Evolutionary conservation across 805 yeast species (phyloP).

Genomic region (Suhomyces pyralidae): DNA sequence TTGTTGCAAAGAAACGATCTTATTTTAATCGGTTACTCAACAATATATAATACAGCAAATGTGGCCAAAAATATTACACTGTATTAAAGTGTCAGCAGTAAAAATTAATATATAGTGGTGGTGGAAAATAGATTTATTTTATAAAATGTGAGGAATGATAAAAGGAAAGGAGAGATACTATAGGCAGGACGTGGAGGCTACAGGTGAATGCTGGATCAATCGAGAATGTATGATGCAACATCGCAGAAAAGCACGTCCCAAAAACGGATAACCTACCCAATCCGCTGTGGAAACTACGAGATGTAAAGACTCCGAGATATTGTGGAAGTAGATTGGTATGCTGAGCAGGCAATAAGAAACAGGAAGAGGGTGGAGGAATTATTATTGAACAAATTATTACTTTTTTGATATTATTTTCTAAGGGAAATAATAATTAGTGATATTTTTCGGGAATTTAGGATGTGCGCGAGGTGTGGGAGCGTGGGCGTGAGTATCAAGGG

Average conservation of each 20-base stretch:
- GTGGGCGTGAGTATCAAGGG: not conserved
- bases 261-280: not conserved
- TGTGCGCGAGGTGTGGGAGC: not conserved
- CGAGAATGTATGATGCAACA: not conserved
- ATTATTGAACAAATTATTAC: not conserved
- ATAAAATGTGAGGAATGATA: slow-evolving; percentile 1
- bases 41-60: not conserved
- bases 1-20: not conserved
- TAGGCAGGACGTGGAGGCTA: not conserved
- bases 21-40: not conserved
- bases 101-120: not conserved
- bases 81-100: slow-evolving; percentile 1
- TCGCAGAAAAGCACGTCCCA: not conserved
- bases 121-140: slow-evolving; percentile 4
- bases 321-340: not conserved
- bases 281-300: not conserved
- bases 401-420: not conserved
- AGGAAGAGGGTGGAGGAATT: not conserved
- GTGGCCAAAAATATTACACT: not conserved
- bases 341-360: not conserved
- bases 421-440: not conserved
- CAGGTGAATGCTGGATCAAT: not conserved
- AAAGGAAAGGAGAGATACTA: not conserved
- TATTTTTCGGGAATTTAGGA: not conserved
- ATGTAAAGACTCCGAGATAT: not conserved